These are phyloP conservation scores for Tripterygium wilfordii DNA, from an alignment of 177 flowering plant species.

Conservation along the genomic window DNA sequence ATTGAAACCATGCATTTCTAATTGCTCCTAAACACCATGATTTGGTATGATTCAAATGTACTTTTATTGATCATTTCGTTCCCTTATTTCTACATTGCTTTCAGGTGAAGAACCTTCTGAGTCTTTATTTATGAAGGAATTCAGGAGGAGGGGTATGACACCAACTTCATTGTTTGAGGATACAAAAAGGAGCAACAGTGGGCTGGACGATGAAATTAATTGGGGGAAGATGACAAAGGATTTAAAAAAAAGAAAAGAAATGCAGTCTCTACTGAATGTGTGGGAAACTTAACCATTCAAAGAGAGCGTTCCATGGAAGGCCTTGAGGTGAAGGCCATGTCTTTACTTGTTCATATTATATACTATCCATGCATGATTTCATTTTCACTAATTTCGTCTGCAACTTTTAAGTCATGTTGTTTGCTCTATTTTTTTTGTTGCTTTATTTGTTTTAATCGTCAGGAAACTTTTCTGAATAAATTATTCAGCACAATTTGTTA, in stretches of 20 bases:
- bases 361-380: no score
- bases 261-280: slow-evolving; percentile 51
- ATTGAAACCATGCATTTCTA: no score
- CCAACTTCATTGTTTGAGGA: slow-evolving; percentile 81
- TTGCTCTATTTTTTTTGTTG: no score
- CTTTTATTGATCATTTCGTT: no score
- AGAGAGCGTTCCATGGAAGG: slow-evolving; percentile 92
- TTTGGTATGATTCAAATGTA: no score
- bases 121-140: slow-evolving; percentile 92
- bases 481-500: no score
- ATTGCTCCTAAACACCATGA: no score
- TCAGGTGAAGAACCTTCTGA: slow-evolving; percentile 97
- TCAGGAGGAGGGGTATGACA: slow-evolving; percentile 78
- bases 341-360: no score
- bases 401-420: no score
- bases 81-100: no score
- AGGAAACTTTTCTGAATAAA: no score
- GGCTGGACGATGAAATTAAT: slow-evolving; percentile 31
- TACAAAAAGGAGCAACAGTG: slow-evolving; percentile 32
- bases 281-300: slow-evolving; percentile 55
- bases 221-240: slow-evolving; percentile 29
- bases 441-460: no score
- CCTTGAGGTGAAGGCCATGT: slow-evolving; percentile 90
- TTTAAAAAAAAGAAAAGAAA: slow-evolving; percentile 47
- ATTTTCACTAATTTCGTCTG: neutral